Evolutionary conservation across 257 asterid species (phyloP).

Genomic region (Solanum raphanifolium): DNA sequence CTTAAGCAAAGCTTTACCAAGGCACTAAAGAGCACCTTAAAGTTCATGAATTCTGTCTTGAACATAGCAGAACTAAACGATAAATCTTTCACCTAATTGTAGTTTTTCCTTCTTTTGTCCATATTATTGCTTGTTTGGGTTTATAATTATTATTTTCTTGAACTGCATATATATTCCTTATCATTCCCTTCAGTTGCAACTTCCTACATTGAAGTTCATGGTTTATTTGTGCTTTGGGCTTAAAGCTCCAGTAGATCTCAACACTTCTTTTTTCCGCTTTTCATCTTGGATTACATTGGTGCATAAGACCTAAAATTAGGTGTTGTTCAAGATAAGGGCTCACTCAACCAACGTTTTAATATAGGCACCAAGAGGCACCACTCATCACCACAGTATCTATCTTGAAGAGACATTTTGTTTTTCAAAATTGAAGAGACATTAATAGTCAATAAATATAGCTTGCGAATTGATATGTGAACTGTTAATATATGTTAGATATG

Average conservation of each 20-base stretch:
- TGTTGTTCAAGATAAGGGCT: not conserved
- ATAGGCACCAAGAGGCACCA: not conserved
- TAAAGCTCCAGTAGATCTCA: not conserved
- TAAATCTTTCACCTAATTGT: not conserved
- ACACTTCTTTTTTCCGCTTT: not conserved
- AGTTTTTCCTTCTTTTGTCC: not conserved
- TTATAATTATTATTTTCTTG: not conserved
- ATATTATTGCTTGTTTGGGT: not conserved
- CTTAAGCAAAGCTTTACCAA: not conserved
- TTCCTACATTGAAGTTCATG: not conserved
- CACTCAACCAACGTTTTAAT: not conserved
- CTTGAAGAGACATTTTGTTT: not conserved
- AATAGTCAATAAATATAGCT: not conserved
- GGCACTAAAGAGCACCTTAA: not conserved
- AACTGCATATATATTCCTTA: not conserved
- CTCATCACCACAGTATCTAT: not conserved
- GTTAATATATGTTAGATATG: not conserved
- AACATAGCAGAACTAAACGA: not conserved
- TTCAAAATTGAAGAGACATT: not conserved
- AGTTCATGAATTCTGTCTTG: not conserved
- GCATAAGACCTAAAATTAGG: not conserved
- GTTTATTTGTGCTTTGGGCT: not conserved
- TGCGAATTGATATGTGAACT: not conserved
- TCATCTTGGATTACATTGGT: not conserved
- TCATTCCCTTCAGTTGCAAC: not conserved